A percentile compares a stretch with the other conserved stretches of the same genome.
Evolutionary conservation across 805 yeast genomes (phyloP).

Genomic region (Ogataea angusta): DNA sequence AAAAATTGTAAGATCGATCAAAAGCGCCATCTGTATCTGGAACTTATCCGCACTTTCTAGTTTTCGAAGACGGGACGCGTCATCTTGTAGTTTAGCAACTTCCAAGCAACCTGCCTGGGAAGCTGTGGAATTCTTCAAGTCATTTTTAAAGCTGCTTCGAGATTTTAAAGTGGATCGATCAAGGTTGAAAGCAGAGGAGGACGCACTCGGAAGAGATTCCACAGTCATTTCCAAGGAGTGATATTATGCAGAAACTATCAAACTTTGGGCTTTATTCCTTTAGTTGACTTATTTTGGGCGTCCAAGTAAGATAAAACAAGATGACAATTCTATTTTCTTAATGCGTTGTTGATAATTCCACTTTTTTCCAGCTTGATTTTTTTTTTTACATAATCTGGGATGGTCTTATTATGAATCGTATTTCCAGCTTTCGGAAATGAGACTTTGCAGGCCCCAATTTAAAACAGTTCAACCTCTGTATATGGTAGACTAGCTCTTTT

Average conservation of each 20-base stretch:
- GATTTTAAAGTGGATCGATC: constrained; percentile 8
- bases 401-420: not conserved
- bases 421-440: not conserved
- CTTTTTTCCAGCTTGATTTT: constrained; percentile 4
- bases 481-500: too few species aligned
- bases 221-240: constrained; percentile 12
- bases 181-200: constrained; percentile 10
- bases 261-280: not conserved
- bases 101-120: not conserved
- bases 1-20: constrained; percentile 16
- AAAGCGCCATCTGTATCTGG: constrained; percentile 20
- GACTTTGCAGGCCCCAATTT: not conserved
- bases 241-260: constrained; percentile 5
- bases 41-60: constrained; percentile 19
- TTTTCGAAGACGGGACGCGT: constrained; percentile 1
- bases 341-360: constrained; percentile 8
- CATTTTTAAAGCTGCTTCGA: constrained; percentile 4
- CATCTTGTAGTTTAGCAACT: not conserved
- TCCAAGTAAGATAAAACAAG: not conserved
- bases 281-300: not conserved
- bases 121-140: not conserved
- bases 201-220: constrained; percentile 8
- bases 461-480: not conserved
- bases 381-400: constrained; percentile 4
- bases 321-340: not conserved